Evolutionary conservation across 2,329 filamentous ascomycete genomes (phyloP).

Genomic region (Fusarium sp.): DNA sequence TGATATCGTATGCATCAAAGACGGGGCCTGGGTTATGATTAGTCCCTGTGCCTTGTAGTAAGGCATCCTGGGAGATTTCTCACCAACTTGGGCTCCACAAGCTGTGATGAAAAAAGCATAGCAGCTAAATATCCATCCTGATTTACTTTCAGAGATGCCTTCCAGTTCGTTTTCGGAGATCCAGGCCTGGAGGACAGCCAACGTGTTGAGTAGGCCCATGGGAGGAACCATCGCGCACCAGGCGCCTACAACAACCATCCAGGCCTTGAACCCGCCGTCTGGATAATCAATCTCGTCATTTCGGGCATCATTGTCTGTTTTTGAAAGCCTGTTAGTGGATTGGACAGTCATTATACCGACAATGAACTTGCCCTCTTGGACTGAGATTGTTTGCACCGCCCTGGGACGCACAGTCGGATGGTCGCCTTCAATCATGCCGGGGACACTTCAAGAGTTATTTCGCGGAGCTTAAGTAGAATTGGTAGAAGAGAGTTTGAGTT

Average conservation of each 20-base stretch:
- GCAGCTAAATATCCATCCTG: constrained; percentile 20
- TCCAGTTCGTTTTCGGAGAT: constrained; percentile 46
- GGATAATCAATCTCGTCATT: not conserved
- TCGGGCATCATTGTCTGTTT: not conserved
- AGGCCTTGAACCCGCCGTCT: constrained; percentile 55
- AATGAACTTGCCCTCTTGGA: not conserved
- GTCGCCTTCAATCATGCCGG: not conserved
- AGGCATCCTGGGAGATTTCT: not conserved
- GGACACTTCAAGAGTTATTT: not conserved
- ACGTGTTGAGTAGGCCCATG: constrained; percentile 71
- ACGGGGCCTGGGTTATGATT: constrained; percentile 55
- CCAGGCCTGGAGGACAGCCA: constrained; percentile 73
- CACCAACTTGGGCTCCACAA: constrained; percentile 17
- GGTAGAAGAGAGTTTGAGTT: not conserved
- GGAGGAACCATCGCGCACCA: constrained; percentile 70
- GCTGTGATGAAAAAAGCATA: constrained; percentile 26
- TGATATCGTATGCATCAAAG: constrained; percentile 73
- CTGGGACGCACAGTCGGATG: not conserved
- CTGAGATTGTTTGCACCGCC: not conserved
- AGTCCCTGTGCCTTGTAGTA: not conserved
- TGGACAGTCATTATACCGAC: not conserved
- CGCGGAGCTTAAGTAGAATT: not conserved
- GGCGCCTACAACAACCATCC: constrained; percentile 73
- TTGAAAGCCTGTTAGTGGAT: not conserved
- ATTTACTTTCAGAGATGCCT: not conserved